Evolutionary conservation across 1,284 basidiomycete species (phyloP).

Genomic region (Amylostereum chailletii): DNA sequence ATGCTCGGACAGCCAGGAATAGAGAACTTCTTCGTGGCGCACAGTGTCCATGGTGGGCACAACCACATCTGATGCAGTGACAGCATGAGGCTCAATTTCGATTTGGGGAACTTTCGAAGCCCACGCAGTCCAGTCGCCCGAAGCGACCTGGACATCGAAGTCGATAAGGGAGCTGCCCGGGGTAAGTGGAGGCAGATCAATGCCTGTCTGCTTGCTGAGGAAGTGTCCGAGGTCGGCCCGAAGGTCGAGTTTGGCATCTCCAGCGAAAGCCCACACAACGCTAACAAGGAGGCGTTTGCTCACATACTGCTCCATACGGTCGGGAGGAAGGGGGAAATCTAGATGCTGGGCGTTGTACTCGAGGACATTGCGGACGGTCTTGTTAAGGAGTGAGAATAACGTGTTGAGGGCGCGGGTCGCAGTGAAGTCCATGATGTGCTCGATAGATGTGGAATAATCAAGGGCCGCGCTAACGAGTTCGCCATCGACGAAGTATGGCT

Average conservation of each 20-base stretch:
- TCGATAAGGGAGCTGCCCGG: slow-evolving; percentile 87
- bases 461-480: slow-evolving; percentile 80
- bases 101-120: slow-evolving; percentile 87
- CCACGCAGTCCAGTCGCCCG: slow-evolving; percentile 90
- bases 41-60: slow-evolving; percentile 99
- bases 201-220: slow-evolving; percentile 76
- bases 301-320: slow-evolving; percentile 87
- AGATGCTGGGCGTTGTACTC: slow-evolving; percentile 94
- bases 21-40: slow-evolving; percentile 96
- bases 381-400: slow-evolving; percentile 95
- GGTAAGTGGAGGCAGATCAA: slow-evolving; percentile 76
- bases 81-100: slow-evolving; percentile 94
- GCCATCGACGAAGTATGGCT: slow-evolving; percentile 76
- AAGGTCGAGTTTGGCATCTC: slow-evolving; percentile 87
- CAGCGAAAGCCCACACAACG: slow-evolving; percentile 97
- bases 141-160: slow-evolving; percentile 85
- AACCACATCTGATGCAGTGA: slow-evolving; percentile 93
- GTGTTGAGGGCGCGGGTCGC: slow-evolving; percentile 87
- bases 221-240: slow-evolving; percentile 90
- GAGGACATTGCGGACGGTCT: slow-evolving; percentile 87
- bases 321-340: slow-evolving; percentile 85
- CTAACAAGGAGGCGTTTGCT: slow-evolving; percentile 86
- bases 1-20: slow-evolving; percentile 98
- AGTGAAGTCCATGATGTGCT: slow-evolving; percentile 99
- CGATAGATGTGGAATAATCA: slow-evolving; percentile 70